phyloP scores from a whole-genome alignment of 192 early-diverging fungal genomes.

The Backusella macrospora region DNA sequence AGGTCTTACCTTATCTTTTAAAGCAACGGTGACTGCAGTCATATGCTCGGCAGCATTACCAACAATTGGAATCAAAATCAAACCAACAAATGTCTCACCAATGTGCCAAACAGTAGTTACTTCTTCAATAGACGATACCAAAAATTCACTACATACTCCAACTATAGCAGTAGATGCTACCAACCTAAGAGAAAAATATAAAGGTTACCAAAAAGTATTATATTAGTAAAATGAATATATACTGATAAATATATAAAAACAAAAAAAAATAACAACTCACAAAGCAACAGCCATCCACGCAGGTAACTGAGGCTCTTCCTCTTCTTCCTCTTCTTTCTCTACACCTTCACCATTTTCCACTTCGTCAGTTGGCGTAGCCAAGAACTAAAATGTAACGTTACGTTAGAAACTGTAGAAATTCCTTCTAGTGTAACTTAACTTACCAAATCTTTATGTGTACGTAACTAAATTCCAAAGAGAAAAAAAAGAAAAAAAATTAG shows the following conservation, averaged over 20 bases:
- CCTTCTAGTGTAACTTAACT: not conserved
- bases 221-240: not conserved
- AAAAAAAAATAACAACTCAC: slow-evolving; percentile 19
- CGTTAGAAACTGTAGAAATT: not conserved
- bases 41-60: slow-evolving; percentile 88
- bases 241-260: not conserved
- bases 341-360: not conserved
- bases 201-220: not conserved
- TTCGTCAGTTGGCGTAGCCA: not conserved
- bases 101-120: slow-evolving; percentile 72
- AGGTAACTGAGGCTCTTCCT: slow-evolving; percentile 65
- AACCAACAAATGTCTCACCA: slow-evolving; percentile 82
- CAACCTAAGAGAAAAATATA: slow-evolving; percentile 53
- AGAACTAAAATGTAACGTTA: not conserved
- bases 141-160: slow-evolving; percentile 81
- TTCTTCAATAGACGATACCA: slow-evolving; percentile 83
- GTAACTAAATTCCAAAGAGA: slow-evolving; percentile 62
- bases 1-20: slow-evolving; percentile 66
- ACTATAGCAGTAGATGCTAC: slow-evolving; percentile 59
- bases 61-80: slow-evolving; percentile 90
- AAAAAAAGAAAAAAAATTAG: not conserved
- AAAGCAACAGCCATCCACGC: slow-evolving; percentile 29
- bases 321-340: slow-evolving; percentile 37
- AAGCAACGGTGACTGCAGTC: slow-evolving; percentile 76
- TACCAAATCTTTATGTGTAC: slow-evolving; percentile 75